Evolutionary conservation across 768 basidiomycete species (phyloP).

Genomic region (Trametes meyenii): DNA sequence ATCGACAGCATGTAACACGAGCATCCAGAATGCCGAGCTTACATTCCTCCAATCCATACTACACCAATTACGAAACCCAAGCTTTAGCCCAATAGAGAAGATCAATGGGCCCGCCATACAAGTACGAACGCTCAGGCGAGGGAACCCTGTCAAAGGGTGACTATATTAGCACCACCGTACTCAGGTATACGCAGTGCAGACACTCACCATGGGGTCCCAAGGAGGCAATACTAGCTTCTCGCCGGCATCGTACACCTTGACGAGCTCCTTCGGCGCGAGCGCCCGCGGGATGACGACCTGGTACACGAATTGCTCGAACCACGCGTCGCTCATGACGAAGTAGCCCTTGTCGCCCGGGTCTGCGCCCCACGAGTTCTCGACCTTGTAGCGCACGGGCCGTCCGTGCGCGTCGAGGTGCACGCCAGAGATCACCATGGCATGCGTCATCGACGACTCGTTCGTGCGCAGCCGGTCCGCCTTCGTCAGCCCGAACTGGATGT

Average conservation of each 20-base stretch:
- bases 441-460: slow-evolving; percentile 90
- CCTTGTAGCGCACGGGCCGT: slow-evolving; percentile 87
- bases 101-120: too few relatives aligned
- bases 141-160: background rate
- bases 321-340: slow-evolving; percentile 88
- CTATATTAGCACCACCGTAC: background rate
- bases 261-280: slow-evolving; percentile 78
- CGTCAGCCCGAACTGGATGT: slow-evolving; percentile 75
- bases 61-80: too few relatives aligned
- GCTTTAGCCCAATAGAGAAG: too few relatives aligned
- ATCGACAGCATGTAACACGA: too few relatives aligned
- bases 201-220: slow-evolving; percentile 87
- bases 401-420: slow-evolving; percentile 83
- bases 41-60: too few relatives aligned
- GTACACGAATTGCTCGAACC: slow-evolving; percentile 96
- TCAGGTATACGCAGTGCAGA: background rate
- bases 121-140: background rate
- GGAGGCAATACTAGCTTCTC: slow-evolving; percentile 72
- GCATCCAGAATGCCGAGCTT: too few relatives aligned
- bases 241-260: slow-evolving; percentile 74
- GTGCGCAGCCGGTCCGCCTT: slow-evolving; percentile 86
- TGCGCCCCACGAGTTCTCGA: slow-evolving; percentile 96
- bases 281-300: slow-evolving; percentile 88
- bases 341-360: slow-evolving; percentile 79
- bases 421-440: slow-evolving; percentile 93